phyloP scores from a whole-genome alignment of 345 rosid species.

The Citrus mangshanensis region DNA sequence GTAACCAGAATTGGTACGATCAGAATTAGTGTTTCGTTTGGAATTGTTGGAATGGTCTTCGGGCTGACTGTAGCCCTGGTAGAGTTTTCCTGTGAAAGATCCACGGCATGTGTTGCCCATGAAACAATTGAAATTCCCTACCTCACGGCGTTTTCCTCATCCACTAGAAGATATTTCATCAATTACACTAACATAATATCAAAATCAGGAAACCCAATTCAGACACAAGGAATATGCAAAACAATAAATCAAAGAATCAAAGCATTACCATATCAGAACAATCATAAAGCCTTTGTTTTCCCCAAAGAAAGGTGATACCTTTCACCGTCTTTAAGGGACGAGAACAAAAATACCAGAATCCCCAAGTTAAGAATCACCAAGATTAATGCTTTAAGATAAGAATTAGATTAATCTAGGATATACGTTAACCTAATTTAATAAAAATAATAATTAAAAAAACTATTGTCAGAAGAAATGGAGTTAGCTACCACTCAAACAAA shows the following conservation, averaged over 20 bases:
- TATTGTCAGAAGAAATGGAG: background rate
- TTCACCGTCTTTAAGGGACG: background rate
- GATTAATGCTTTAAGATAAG: background rate
- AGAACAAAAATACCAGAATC: background rate
- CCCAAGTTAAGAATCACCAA: background rate
- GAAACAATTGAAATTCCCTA: slow-evolving; percentile 48
- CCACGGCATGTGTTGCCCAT: slow-evolving; percentile 99
- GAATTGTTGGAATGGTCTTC: slow-evolving; percentile 43
- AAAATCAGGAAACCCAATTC: background rate
- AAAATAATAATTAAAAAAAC: background rate
- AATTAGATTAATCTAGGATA: background rate
- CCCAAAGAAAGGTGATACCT: background rate
- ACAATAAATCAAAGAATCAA: slow-evolving; percentile 3
- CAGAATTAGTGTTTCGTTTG: slow-evolving; percentile 40
- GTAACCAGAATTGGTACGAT: slow-evolving; percentile 36
- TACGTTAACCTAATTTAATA: background rate
- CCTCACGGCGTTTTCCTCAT: slow-evolving; percentile 32
- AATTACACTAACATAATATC: slow-evolving; percentile 14
- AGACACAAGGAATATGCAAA: slow-evolving; percentile 15
- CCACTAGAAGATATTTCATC: slow-evolving; percentile 13
- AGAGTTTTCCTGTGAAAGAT: slow-evolving; percentile 71
- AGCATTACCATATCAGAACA: slow-evolving; percentile 7
- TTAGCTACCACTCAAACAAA: background rate
- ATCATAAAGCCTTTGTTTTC: background rate
- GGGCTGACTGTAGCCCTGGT: slow-evolving; percentile 77